Conservation (phyloP, 371 early-diverging fungal genomes). For the Apophysomyces ossiformis region DNA sequence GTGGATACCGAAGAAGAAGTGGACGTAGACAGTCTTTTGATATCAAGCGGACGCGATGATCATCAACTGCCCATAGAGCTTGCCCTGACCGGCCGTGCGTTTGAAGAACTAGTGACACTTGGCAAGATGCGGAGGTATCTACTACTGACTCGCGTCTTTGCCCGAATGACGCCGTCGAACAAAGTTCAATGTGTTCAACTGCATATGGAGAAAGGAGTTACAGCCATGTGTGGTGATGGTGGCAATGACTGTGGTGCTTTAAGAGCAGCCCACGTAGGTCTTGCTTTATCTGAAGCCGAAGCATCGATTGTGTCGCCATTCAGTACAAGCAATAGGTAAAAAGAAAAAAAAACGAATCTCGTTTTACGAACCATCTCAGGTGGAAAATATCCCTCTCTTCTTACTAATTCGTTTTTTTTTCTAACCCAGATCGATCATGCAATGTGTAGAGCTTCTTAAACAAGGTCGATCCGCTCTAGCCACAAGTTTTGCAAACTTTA, state of each 20-base stretch:
- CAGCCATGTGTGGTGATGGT: constrained; percentile 95
- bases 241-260: constrained; percentile 96
- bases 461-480: constrained; percentile 82
- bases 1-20: constrained; percentile 51
- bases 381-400: too few species aligned
- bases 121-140: constrained; percentile 52
- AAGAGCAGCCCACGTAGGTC: constrained; percentile 88
- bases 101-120: constrained; percentile 47
- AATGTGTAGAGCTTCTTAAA: constrained; percentile 73
- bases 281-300: constrained; percentile 82
- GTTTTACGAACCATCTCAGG: too few species aligned
- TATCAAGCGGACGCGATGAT: constrained; percentile 31
- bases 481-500: constrained; percentile 76
- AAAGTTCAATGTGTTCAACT: constrained; percentile 74
- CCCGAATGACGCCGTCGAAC: constrained; percentile 80
- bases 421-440: constrained; percentile 65
- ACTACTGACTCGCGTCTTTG: constrained; percentile 68
- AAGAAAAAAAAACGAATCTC: neutral
- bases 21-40: constrained; percentile 35
- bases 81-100: constrained; percentile 76
- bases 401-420: too few species aligned
- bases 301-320: constrained; percentile 89
- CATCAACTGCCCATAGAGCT: constrained; percentile 57
- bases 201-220: constrained; percentile 76
- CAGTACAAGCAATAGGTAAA: constrained; percentile 50